Evolutionary conservation across 164 flowering plant genomes (phyloP).

Genomic region (Kingdonia uniflora): DNA sequence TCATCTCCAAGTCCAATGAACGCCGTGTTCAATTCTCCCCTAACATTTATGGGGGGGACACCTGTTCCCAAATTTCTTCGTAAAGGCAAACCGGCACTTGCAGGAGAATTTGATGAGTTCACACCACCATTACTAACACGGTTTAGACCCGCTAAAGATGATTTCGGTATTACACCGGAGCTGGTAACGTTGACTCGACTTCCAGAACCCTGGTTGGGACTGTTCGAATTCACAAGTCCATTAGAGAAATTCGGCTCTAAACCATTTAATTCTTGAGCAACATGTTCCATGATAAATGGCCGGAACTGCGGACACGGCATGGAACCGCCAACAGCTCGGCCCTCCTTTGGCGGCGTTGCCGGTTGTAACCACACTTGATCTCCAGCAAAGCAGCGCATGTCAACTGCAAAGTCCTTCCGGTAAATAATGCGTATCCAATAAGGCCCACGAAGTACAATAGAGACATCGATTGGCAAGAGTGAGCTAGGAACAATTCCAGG

Average conservation of each 20-base stretch:
- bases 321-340: slow-evolving; percentile 84
- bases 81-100: slow-evolving; percentile 47
- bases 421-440: slow-evolving; percentile 96
- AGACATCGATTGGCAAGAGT: slow-evolving; percentile 90
- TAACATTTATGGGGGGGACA: slow-evolving; percentile 84
- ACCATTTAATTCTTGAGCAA: slow-evolving; percentile 91
- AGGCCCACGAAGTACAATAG: slow-evolving; percentile 92
- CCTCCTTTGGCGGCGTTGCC: slow-evolving; percentile 94
- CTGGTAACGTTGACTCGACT: slow-evolving; percentile 40
- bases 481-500: slow-evolving; percentile 99
- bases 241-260: slow-evolving; percentile 60
- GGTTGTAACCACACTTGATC: slow-evolving; percentile 99
- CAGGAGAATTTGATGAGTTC: slow-evolving; percentile 41
- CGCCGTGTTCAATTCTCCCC: slow-evolving; percentile 96
- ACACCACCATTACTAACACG: slow-evolving; percentile 46
- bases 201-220: slow-evolving; percentile 40
- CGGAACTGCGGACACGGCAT: slow-evolving; percentile 98
- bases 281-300: slow-evolving; percentile 99
- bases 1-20: slow-evolving; percentile 99
- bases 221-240: slow-evolving; percentile 41
- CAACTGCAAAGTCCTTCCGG: slow-evolving; percentile 87
- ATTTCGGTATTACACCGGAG: slow-evolving; percentile 43
- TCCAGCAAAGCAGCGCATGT: slow-evolving; percentile 99
- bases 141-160: slow-evolving; percentile 26
- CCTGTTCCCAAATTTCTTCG: slow-evolving; percentile 63